Base-by-base conservation (phyloP, 768 basidiomycete genomes). In the Podaxis mareebaensis region DNA sequence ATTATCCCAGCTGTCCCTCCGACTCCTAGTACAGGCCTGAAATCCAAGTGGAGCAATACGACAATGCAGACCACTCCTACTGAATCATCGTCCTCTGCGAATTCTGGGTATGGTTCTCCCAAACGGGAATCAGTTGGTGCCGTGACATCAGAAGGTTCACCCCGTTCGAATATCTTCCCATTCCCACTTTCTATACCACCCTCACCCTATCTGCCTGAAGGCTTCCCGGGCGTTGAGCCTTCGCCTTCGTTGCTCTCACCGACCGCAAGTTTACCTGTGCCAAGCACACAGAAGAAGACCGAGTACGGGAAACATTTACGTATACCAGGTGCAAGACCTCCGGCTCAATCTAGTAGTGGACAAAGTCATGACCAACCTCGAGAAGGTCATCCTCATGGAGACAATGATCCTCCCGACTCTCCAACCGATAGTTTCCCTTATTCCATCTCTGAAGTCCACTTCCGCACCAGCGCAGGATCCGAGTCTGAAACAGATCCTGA, bases 381-480 rank as follows among this genome's bases (percentile, higher is more conserved):
- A 55, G 28, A 63, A 58, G n/a, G 17, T 59, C 46, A 17, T 1
- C 44, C 49, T 53, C 20, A 65, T 55, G 46, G 65, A 46, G 36
- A 42, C 54, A 44, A 54, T 66, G 68, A 73, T n/a, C 69, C 71
- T 53, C 68, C 78, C 33, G 76, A 74, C 30, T 85, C 86, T 13
- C 85, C 85, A 40, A 83, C 83, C 0, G 83, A 87, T 53, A 87
- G 85, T 61, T 74, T 86, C 40, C 83, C 84, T 1, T 76, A 83
- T 61, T 83, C 84, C 15, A 78, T 83, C n/a, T 82, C 83, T 2
- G 84, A 85, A 11, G 74, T 84, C 36, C 75, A 81, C 54, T 84
- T 84, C 70, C 75, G 81, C 40, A 77, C 81, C 49, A 83, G 76
- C 64, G 24, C 74, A 74, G 3, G 77, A 78, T 0, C 54, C 42